Percentiles rank a stretch among this genome's conserved stretches.
phyloP scores from a whole-genome alignment of 768 basidiomycete genomes.

The Tulasnella sp. region DNA sequence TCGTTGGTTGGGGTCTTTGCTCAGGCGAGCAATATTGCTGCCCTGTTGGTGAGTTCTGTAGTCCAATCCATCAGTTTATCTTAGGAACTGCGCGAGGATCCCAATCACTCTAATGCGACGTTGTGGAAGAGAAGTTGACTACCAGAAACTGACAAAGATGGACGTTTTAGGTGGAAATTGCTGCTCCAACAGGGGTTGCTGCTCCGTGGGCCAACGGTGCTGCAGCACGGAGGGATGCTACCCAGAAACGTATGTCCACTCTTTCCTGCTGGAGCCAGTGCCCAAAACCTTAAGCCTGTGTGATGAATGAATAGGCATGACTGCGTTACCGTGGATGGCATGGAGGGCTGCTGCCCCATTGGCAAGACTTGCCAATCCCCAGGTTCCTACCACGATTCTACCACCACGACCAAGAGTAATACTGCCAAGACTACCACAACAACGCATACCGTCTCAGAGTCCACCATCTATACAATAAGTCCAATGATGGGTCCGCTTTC shows the following conservation, averaged over 20 bases:
- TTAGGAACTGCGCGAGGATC: not conserved
- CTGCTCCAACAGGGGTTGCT: not conserved
- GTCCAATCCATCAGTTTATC: not conserved
- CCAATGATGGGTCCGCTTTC: not conserved
- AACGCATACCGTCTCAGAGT: not conserved
- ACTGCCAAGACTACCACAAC: constrained; percentile 6
- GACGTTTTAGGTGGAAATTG: constrained; percentile 5
- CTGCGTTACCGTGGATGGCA: not conserved
- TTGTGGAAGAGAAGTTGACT: not conserved
- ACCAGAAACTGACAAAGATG: not conserved
- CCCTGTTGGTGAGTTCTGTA: not conserved
- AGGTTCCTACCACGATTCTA: no score
- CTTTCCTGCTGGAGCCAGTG: not conserved
- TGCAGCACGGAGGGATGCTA: not conserved
- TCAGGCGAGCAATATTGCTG: not conserved
- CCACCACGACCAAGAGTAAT: not conserved
- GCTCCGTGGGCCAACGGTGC: no score
- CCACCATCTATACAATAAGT: not conserved
- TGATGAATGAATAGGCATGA: not conserved
- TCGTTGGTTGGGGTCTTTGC: constrained; percentile 11
- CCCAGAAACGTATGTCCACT: constrained; percentile 5
- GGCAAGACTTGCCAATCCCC: constrained; percentile 19
- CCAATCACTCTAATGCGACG: no score
- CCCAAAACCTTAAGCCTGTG: no score
- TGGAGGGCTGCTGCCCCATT: not conserved